A percentile compares a stretch with the other conserved stretches of the same genome.
Evolutionary conservation across 805 yeast species (phyloP).

Genomic region (Candida patagonica): DNA sequence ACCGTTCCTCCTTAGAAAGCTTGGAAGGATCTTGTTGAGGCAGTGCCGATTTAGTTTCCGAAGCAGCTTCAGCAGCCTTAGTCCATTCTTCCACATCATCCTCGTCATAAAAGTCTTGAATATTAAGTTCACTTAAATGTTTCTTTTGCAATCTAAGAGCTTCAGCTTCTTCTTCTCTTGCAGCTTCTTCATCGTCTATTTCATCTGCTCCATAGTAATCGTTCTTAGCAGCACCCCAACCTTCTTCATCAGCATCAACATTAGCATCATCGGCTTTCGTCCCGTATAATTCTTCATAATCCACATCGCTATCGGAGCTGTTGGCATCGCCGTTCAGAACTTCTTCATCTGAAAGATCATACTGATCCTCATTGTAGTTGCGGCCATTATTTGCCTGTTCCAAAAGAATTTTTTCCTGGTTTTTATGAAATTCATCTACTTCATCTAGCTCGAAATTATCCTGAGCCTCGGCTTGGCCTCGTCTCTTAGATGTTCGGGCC

Average conservation of each 20-base stretch:
- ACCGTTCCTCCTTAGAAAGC: conserved; percentile 46
- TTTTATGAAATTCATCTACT: conserved; percentile 19
- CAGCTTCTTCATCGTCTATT: conserved; percentile 18
- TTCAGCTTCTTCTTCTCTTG: conserved; percentile 73
- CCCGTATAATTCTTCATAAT: conserved; percentile 38
- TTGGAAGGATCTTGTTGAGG: conserved; percentile 37
- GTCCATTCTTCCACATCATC: conserved; percentile 76
- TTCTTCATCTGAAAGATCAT: conserved; percentile 46
- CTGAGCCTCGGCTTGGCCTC: background rate
- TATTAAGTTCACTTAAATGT: conserved; percentile 53
- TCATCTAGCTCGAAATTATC: conserved; percentile 1
- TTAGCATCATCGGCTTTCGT: conserved; percentile 25
- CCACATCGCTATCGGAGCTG: conserved; percentile 39
- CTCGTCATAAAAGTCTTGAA: conserved; percentile 71
- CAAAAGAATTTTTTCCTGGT: conserved; percentile 25
- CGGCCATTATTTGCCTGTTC: conserved; percentile 17
- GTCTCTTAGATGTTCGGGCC: background rate
- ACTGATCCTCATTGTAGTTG: conserved; percentile 16
- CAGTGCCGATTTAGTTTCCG: conserved; percentile 23
- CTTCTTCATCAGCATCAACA: conserved; percentile 25
- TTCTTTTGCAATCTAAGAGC: conserved; percentile 79
- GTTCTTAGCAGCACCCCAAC: conserved; percentile 39
- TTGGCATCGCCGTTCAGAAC: conserved; percentile 35
- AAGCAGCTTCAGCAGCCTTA: conserved; percentile 37
- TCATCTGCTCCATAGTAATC: conserved; percentile 32